phyloP scores from a whole-genome alignment of 2,329 filamentous ascomycete genomes.

The Nothophaeocryptopus gaeumannii region DNA sequence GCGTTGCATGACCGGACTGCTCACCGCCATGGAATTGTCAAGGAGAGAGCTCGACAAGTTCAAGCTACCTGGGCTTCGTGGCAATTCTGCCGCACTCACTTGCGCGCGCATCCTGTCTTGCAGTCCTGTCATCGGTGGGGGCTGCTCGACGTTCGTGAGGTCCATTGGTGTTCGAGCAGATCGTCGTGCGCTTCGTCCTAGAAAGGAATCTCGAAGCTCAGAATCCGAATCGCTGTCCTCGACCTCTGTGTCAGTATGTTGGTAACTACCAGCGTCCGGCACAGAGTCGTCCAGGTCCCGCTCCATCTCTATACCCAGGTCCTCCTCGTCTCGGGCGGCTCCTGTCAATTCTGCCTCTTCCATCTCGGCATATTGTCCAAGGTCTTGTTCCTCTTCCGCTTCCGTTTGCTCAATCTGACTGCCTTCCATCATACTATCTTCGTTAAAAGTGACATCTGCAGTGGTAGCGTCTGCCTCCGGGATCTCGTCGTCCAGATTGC shows the following conservation, averaged over 20 bases:
- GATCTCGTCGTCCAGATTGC: conserved; percentile 61
- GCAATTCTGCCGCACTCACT: conserved; percentile 29
- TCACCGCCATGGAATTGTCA: conserved; percentile 36
- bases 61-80: conserved; percentile 34
- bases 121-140: conserved; percentile 16
- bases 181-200: conserved; percentile 18
- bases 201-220: conserved; percentile 29
- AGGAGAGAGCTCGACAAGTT: conserved; percentile 36
- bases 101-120: conserved; percentile 33
- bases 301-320: conserved; percentile 37
- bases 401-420: conserved; percentile 42
- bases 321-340: conserved; percentile 47
- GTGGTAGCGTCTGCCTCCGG: conserved; percentile 59
- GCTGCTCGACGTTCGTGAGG: background rate
- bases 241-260: conserved; percentile 54
- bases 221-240: conserved; percentile 39
- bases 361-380: conserved; percentile 43
- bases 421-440: conserved; percentile 48
- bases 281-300: conserved; percentile 49
- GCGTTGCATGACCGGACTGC: conserved; percentile 36
- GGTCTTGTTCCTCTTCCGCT: conserved; percentile 40
- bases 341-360: conserved; percentile 49
- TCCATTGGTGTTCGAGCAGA: too few relatives aligned
- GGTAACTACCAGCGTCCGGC: conserved; percentile 53
- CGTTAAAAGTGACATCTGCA: conserved; percentile 44